Base-by-base conservation (phyloP, 305 asterid species). In the Fraxinus sp. region DNA sequence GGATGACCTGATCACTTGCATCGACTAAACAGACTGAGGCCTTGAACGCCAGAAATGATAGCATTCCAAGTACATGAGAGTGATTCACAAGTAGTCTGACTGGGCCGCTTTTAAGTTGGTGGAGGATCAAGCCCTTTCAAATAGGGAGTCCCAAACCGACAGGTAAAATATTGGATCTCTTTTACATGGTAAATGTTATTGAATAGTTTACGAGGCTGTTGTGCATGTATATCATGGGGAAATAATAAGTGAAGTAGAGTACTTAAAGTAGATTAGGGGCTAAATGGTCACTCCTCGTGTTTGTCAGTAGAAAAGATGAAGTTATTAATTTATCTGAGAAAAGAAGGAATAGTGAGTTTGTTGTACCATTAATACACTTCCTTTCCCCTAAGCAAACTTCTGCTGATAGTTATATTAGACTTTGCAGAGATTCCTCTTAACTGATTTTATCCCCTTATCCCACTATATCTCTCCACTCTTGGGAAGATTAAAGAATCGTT, bases 21-120 rank as follows among this genome's bases (percentile, higher is more conserved):
- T 76, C 83, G 80, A 78, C 82, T 76, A 74, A 32, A 39, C 82
- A 74, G 86, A 68, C 78, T 80, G 83, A 86, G 68, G 75, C 81
- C 84, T 80, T 49, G 84, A 85, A 78, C 73, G 85, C 3, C 77
- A 66, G 81, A 77, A 35, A 78, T 78, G 74, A 73, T 84, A 80
- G 88, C 71, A 26, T 78, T 80, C 72, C 72, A 28, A 78, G 87
- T 83, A 82, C 78, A 81, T 79, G 88, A 85, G 83, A 59, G 82
- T 75, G 86, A 57, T 83, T 81, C 74, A 44, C 86, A 88, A 86
- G 83, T 86, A 85, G 92, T 89, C 91, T 88, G 89, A 83, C 84
- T 81, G 81, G 83, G 91, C 91, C 86, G 86, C 90, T 92, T 90
- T 88, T 89, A 79, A 88, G 90, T 90, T 92, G 96, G 93, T 90